These are phyloP conservation scores for Psilocybe mexicana DNA, from an alignment of 1,284 basidiomycete genomes.

Conservation along the genomic window DNA sequence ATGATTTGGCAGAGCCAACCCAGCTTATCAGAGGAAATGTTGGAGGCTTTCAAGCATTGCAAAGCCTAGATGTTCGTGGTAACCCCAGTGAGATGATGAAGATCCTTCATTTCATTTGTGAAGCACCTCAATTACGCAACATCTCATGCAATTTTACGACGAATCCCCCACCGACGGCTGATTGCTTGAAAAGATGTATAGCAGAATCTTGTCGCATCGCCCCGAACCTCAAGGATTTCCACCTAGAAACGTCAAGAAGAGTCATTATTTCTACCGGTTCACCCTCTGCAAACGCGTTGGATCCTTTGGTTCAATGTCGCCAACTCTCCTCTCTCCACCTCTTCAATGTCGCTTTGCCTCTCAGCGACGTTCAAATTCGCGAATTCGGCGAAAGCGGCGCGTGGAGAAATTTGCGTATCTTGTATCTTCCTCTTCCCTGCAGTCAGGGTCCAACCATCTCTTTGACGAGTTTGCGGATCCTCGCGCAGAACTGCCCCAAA, in stretches of 20 bases:
- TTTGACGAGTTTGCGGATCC: slow-evolving; percentile 3
- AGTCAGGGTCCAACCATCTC: slow-evolving; percentile 3
- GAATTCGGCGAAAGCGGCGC: slow-evolving; percentile 4
- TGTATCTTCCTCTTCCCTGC: slow-evolving; percentile 3
- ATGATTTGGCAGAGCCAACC: too few relatives aligned
- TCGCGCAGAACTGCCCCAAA: slow-evolving; percentile 10
- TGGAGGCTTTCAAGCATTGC: too few relatives aligned
- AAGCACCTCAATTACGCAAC: neutral
- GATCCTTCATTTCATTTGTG: neutral
- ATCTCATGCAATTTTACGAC: neutral
- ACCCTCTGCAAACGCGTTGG: neutral
- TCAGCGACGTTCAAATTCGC: slow-evolving; percentile 8
- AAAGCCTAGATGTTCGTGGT: too few relatives aligned
- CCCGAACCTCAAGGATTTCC: neutral
- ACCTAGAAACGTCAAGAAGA: neutral
- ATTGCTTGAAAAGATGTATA: neutral
- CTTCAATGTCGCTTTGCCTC: neutral
- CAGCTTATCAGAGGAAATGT: too few relatives aligned
- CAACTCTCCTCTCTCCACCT: slow-evolving; percentile 1
- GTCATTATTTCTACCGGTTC: neutral
- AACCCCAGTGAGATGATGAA: too few relatives aligned
- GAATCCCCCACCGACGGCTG: neutral
- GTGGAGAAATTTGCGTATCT: slow-evolving; percentile 9
- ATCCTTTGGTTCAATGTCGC: slow-evolving; percentile 4
- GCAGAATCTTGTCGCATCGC: slow-evolving; percentile 8